phyloP scores from a whole-genome alignment of 2,329 filamentous ascomycete genomes.

The Botrytis galanthina region DNA sequence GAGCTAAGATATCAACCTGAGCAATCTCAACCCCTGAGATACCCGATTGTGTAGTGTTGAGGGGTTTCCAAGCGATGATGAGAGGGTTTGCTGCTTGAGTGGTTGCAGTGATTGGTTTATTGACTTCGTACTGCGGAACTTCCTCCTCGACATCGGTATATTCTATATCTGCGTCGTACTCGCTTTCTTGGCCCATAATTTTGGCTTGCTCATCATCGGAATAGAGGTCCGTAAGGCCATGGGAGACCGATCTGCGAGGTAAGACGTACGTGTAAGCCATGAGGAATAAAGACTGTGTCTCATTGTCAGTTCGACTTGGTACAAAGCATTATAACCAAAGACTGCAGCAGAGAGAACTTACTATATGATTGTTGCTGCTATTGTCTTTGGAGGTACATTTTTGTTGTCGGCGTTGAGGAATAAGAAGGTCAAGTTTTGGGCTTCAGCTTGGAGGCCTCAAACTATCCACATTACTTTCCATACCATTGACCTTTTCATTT shows the following conservation, averaged over 20 bases:
- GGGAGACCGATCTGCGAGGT: background rate
- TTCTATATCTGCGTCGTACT: slow-evolving; percentile 6
- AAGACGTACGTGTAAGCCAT: slow-evolving; percentile 1
- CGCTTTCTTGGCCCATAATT: background rate
- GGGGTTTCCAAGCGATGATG: background rate
- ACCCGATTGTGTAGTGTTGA: background rate
- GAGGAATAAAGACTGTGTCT: slow-evolving; percentile 1
- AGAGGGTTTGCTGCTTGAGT: background rate
- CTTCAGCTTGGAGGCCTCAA: background rate
- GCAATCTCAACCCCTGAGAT: background rate
- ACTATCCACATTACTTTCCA: background rate
- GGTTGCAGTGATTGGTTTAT: background rate
- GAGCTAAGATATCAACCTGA: background rate
- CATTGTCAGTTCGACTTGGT: background rate
- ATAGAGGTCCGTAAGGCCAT: background rate
- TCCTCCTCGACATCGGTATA: background rate
- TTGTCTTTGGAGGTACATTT: background rate
- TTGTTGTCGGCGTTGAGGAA: background rate
- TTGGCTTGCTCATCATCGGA: background rate
- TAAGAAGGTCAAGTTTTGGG: background rate
- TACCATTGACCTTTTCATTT: background rate
- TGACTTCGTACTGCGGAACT: background rate
- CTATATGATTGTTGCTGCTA: background rate
- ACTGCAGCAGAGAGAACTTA: background rate
- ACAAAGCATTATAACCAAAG: background rate